Percentiles rank a stretch among this genome's conserved stretches.
These are phyloP conservation scores for Naganishia friedmannii DNA, from an alignment of 768 basidiomycete species.

Conservation along the genomic window DNA sequence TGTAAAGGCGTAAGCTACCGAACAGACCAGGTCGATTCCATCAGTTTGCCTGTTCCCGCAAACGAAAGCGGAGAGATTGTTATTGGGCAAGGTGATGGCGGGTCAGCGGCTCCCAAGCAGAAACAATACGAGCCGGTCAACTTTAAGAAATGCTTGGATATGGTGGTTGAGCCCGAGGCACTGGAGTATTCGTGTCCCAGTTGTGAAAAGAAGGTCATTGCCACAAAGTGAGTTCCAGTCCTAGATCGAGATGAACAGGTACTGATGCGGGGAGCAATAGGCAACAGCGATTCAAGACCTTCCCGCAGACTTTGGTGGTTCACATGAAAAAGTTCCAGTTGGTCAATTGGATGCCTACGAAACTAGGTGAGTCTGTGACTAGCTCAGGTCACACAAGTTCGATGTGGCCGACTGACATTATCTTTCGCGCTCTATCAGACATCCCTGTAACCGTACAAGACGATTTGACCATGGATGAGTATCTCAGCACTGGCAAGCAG, in stretches of 20 bases:
- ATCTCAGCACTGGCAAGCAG: conserved; percentile 70
- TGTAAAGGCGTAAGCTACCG: conserved; percentile 81
- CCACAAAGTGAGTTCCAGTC: conserved; percentile 62
- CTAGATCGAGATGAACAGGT: background rate
- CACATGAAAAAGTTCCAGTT: conserved; percentile 93
- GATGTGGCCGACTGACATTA: conserved; percentile 16
- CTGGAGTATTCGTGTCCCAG: conserved; percentile 77
- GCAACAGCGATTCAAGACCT: conserved; percentile 72
- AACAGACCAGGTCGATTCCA: conserved; percentile 68
- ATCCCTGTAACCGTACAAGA: conserved; percentile 75
- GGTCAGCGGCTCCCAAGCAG: conserved; percentile 26
- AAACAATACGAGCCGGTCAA: conserved; percentile 34
- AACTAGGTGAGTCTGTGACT: conserved; percentile 63
- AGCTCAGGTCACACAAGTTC: background rate
- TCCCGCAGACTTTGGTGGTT: conserved; percentile 81
- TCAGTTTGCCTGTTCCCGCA: conserved; percentile 78
- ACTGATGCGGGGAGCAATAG: conserved; percentile 52
- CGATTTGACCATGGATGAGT: conserved; percentile 64
- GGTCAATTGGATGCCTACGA: conserved; percentile 93
- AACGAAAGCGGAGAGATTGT: conserved; percentile 60
- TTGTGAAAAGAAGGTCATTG: conserved; percentile 67
- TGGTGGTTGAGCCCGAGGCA: conserved; percentile 61
- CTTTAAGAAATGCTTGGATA: conserved; percentile 48
- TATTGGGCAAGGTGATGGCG: conserved; percentile 57
- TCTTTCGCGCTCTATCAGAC: conserved; percentile 56